These are phyloP conservation scores for Phytophthora brassicae DNA, from an alignment of 352 stramenopile species.

Conservation along the genomic window DNA sequence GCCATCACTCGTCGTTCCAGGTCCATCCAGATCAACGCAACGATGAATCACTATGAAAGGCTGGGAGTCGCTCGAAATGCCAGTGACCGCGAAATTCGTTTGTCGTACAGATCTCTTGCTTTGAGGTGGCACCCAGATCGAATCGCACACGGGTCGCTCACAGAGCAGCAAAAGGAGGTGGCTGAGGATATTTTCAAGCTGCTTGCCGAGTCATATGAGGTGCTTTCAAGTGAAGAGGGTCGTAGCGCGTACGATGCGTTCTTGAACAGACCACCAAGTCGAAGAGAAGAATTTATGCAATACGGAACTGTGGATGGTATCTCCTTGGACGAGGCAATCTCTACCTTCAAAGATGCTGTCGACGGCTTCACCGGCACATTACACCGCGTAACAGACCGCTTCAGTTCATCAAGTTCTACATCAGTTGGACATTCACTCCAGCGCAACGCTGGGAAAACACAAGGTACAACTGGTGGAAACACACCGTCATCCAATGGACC, in stretches of 20 bases:
- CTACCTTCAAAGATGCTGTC: slow-evolving; percentile 74
- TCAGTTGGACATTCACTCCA: slow-evolving; percentile 60
- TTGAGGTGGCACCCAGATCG: slow-evolving; percentile 84
- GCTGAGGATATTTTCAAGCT: slow-evolving; percentile 83
- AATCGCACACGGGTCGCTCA: slow-evolving; percentile 41
- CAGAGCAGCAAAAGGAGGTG: slow-evolving; percentile 55
- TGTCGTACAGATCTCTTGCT: slow-evolving; percentile 71
- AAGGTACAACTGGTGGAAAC: slow-evolving; percentile 13
- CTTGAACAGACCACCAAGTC: slow-evolving; percentile 49
- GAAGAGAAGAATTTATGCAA: slow-evolving; percentile 70
- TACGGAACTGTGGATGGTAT: slow-evolving; percentile 73
- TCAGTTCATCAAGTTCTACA: slow-evolving; percentile 76
- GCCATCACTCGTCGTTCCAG: slow-evolving; percentile 65
- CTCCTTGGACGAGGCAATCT: slow-evolving; percentile 79
- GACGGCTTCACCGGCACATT: slow-evolving; percentile 50
- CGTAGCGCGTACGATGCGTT: slow-evolving; percentile 59
- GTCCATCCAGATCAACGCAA: slow-evolving; percentile 77
- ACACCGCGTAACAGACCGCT: slow-evolving; percentile 50
- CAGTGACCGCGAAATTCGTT: slow-evolving; percentile 61
- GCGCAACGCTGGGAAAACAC: slow-evolving; percentile 32
- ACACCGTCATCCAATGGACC: slow-evolving; percentile 1
- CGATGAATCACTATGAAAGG: slow-evolving; percentile 86
- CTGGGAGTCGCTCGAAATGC: slow-evolving; percentile 62
- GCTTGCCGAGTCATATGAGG: slow-evolving; percentile 80
- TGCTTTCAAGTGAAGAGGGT: slow-evolving; percentile 62